Percentiles rank a stretch among this genome's conserved stretches.
phyloP scores from a whole-genome alignment of 306 rosid genomes.

The Gynostemma pentaphyllum region DNA sequence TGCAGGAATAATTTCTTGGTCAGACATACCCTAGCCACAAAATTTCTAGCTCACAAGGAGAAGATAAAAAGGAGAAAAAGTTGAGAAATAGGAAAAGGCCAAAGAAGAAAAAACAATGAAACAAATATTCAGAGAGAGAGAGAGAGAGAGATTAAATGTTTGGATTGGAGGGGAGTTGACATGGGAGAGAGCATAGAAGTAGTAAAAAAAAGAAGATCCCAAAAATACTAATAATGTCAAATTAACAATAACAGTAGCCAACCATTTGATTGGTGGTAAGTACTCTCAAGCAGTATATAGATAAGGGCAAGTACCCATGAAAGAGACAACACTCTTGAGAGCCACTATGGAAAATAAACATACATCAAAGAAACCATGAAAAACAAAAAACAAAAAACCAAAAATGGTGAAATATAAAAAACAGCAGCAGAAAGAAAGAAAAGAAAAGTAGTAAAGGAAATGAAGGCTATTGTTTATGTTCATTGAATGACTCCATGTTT shows the following conservation, averaged over 20 bases:
- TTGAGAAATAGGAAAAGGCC: slow-evolving; percentile 7
- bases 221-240: neutral
- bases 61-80: slow-evolving; percentile 2
- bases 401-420: neutral
- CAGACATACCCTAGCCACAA: slow-evolving; percentile 13
- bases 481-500: no score
- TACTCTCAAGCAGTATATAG: neutral
- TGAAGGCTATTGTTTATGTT: slow-evolving; percentile 7
- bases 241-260: slow-evolving; percentile 4
- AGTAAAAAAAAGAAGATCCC: slow-evolving; percentile 8
- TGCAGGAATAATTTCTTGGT: slow-evolving; percentile 2
- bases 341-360: slow-evolving; percentile 6
- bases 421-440: slow-evolving; percentile 3
- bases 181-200: neutral
- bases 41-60: neutral
- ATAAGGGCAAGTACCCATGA: slow-evolving; percentile 3
- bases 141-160: slow-evolving; percentile 1
- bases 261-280: slow-evolving; percentile 5
- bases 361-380: neutral
- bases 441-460: slow-evolving; percentile 1
- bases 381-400: neutral
- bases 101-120: slow-evolving; percentile 12
- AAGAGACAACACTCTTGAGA: neutral
- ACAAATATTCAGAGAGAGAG: neutral
- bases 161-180: neutral